A percentile compares a stretch with the other conserved stretches of the same genome.
Conservation (phyloP, 23 red algal genomes). For the Chondrus crispus region DNA sequence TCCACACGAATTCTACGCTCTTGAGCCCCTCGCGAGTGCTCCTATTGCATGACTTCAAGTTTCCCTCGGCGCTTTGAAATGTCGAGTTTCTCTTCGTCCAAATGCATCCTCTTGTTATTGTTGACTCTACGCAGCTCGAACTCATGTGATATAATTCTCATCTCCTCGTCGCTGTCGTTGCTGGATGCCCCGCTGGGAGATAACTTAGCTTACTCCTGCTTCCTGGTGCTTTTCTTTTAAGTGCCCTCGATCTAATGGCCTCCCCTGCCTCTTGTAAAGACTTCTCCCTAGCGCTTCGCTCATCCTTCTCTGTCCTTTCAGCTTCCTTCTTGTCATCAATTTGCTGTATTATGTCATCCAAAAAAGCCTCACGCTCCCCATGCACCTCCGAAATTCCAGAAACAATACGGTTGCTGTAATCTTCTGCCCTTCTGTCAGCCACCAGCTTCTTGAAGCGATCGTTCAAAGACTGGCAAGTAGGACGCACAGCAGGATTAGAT, state of each 20-base stretch:
- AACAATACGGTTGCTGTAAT: not conserved
- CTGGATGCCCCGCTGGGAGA: too few species aligned
- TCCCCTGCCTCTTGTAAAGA: not conserved
- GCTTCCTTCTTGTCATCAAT: slow-evolving; percentile 7
- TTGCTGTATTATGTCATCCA: slow-evolving; percentile 14
- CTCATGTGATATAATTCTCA: too few species aligned
- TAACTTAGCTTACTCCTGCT: too few species aligned
- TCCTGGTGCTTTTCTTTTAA: too few species aligned
- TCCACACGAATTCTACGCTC: not conserved
- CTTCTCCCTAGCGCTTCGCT: not conserved
- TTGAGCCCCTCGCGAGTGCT: not conserved
- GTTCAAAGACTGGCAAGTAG: not conserved
- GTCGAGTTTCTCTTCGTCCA: too few species aligned
- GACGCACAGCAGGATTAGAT: not conserved
- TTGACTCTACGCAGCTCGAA: too few species aligned
- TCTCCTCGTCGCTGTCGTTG: too few species aligned
- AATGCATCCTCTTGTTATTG: too few species aligned
- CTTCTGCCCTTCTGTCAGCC: not conserved
- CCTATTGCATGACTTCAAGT: not conserved
- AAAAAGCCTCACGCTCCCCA: not conserved
- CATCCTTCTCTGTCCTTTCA: not conserved
- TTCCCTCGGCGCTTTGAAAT: too few species aligned
- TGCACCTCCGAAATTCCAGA: slow-evolving; percentile 9
- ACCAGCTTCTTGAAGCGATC: not conserved
- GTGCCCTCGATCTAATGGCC: not conserved